A percentile compares a stretch with the other conserved stretches of the same genome.
phyloP scores from a whole-genome alignment of 108 stramenopile genomes.

The Aurantiochytrium sp. region DNA sequence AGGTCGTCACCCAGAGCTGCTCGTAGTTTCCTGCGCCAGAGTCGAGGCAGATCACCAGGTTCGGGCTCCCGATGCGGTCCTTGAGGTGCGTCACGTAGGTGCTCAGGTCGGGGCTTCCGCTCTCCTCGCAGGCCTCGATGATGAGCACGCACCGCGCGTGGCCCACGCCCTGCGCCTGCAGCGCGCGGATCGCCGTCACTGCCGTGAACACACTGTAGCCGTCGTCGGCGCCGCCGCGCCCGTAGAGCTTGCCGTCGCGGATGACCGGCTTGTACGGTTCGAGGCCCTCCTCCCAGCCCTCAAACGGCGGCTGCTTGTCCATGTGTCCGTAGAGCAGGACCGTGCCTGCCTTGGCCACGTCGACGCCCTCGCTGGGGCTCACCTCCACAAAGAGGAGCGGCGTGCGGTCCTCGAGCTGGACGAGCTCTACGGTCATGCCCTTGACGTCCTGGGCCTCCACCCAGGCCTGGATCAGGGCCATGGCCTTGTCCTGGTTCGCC shows the following conservation, averaged over 20 bases:
- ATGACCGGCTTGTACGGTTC: slow-evolving; percentile 9
- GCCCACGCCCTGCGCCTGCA: background rate
- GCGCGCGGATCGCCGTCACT: background rate
- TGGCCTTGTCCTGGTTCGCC: slow-evolving; percentile 19
- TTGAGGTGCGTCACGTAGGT: background rate
- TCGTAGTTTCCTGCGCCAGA: background rate
- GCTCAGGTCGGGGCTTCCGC: background rate
- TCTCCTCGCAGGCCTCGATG: background rate
- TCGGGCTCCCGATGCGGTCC: background rate
- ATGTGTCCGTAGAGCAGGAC: slow-evolving; percentile 30
- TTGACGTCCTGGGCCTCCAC: background rate
- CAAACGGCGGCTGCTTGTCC: slow-evolving; percentile 33
- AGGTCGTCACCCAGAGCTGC: background rate
- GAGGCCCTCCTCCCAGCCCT: slow-evolving; percentile 4
- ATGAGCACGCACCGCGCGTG: slow-evolving; percentile 4
- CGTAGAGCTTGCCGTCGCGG: background rate
- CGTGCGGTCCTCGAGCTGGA: background rate
- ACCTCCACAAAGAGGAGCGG: slow-evolving; percentile 21
- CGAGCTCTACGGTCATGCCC: background rate
- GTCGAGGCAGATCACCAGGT: slow-evolving; percentile 21
- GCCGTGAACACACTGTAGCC: background rate
- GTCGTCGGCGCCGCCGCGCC: slow-evolving; percentile 9
- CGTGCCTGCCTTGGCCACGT: background rate
- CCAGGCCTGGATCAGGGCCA: slow-evolving; percentile 15
- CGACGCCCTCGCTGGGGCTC: background rate